A percentile compares a stretch with the other conserved stretches of the same genome.
phyloP scores from a whole-genome alignment of 495 filamentous ascomycete genomes.

The Daldinia childiae region DNA sequence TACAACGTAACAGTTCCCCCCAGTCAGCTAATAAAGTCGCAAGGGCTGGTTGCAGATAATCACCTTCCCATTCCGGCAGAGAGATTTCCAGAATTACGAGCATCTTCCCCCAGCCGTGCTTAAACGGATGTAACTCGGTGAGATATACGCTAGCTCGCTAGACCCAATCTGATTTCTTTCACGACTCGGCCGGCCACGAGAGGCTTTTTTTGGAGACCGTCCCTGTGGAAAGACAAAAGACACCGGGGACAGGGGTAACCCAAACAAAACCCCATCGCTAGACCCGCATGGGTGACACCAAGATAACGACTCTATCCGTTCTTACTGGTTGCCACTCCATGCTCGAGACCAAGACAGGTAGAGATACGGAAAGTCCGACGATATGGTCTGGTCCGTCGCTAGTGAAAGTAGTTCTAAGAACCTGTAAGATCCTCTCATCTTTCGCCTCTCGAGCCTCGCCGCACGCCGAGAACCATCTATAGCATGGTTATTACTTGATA shows the following conservation, averaged over 20 bases:
- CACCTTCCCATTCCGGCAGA: conserved; percentile 35
- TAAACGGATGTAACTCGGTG: conserved; percentile 40
- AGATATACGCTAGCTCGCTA: conserved; percentile 16
- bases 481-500: conserved; percentile 23
- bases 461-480: conserved; percentile 20
- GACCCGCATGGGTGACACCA: conserved; percentile 27
- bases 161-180: conserved; percentile 6
- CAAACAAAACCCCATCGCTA: not conserved
- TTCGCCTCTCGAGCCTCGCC: conserved; percentile 17
- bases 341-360: conserved; percentile 33
- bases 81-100: not conserved
- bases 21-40: not conserved
- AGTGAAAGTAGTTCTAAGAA: conserved; percentile 7
- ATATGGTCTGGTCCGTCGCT: conserved; percentile 22
- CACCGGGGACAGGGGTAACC: conserved; percentile 9
- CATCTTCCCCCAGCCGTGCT: conserved; percentile 30
- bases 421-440: conserved; percentile 11
- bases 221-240: not conserved
- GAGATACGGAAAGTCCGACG: conserved; percentile 35
- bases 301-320: conserved; percentile 31
- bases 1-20: conserved; percentile 41
- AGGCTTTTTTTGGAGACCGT: not conserved
- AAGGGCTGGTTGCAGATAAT: conserved; percentile 19
- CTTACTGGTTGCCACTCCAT: conserved; percentile 25
- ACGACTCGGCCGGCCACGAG: conserved; percentile 13